Evolutionary conservation across 345 rosid genomes (phyloP).

Genomic region (Sisymbrium altissimum): DNA sequence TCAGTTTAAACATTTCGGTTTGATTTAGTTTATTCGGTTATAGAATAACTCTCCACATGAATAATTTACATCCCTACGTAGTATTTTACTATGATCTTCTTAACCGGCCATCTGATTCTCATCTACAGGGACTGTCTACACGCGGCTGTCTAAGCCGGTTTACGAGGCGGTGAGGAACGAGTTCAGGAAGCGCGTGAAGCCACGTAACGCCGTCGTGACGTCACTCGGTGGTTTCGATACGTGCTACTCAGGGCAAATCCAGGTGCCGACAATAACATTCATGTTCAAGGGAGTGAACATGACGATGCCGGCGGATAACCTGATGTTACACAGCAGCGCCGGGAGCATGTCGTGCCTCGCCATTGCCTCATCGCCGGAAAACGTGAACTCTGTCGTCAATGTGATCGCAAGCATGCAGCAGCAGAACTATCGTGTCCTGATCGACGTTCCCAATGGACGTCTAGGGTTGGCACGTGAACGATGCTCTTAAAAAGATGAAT

Average conservation of each 20-base stretch:
- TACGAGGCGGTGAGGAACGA: conserved; percentile 73
- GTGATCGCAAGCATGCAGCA: conserved; percentile 97
- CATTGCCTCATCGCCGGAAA: conserved; percentile 73
- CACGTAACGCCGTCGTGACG: conserved; percentile 40
- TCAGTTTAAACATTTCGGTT: not conserved
- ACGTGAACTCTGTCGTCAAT: conserved; percentile 80
- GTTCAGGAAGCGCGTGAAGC: conserved; percentile 58
- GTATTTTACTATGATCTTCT: not conserved
- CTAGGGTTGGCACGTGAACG: conserved; percentile 76
- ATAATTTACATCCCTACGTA: not conserved
- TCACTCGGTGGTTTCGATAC: conserved; percentile 92
- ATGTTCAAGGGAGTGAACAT: conserved; percentile 87
- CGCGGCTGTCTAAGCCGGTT: conserved; percentile 62
- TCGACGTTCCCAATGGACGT: conserved; percentile 77
- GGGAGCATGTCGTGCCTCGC: conserved; percentile 77
- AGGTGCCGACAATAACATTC: conserved; percentile 67
- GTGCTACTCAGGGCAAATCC: conserved; percentile 59
- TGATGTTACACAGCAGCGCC: conserved; percentile 79
- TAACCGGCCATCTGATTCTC: not conserved
- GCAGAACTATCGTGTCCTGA: conserved; percentile 74
- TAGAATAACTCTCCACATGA: not conserved
- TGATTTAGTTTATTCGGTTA: not conserved
- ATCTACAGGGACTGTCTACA: conserved; percentile 66
- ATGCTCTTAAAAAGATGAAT: conserved; percentile 45
- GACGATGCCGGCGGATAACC: conserved; percentile 69